Evolutionary conservation across 345 rosid species (phyloP).

Genomic region (Eucalyptus tenuipes): DNA sequence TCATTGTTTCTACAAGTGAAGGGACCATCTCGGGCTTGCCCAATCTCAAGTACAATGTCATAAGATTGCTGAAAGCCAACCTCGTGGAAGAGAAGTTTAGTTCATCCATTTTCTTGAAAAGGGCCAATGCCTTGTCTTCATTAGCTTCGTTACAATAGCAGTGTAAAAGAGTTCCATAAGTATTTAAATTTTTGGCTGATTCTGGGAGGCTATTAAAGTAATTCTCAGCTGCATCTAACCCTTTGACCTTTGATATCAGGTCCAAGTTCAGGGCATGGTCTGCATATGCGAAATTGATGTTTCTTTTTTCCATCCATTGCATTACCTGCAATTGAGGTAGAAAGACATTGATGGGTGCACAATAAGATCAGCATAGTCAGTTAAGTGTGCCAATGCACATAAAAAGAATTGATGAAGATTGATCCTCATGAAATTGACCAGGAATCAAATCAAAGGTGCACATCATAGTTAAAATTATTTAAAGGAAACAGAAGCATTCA

Average conservation of each 20-base stretch:
- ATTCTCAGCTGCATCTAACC: constrained; percentile 51
- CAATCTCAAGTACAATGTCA: constrained; percentile 33
- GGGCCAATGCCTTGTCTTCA: constrained; percentile 40
- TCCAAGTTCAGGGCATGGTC: constrained; percentile 46
- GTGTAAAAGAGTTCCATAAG: constrained; percentile 49
- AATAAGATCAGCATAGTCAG: neutral
- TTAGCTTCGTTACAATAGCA: constrained; percentile 39
- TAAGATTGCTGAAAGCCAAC: constrained; percentile 47
- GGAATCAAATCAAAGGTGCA: neutral
- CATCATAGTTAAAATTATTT: neutral
- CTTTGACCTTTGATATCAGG: constrained; percentile 53
- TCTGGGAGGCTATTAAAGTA: constrained; percentile 30
- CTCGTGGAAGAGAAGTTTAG: constrained; percentile 12
- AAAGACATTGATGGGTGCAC: neutral
- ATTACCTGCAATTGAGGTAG: constrained; percentile 22
- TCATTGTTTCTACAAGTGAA: constrained; percentile 33
- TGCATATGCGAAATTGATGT: constrained; percentile 12
- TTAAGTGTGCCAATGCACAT: neutral
- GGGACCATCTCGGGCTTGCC: constrained; percentile 51
- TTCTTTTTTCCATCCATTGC: constrained; percentile 77
- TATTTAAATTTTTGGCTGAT: constrained; percentile 6
- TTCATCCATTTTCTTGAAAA: constrained; percentile 42
- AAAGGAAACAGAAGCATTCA: neutral
- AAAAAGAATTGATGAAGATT: neutral
- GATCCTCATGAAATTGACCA: neutral